A percentile compares a stretch with the other conserved stretches of the same genome.
Conservation (phyloP, 257 asterid species). For the Plectranthus barbatus region DNA sequence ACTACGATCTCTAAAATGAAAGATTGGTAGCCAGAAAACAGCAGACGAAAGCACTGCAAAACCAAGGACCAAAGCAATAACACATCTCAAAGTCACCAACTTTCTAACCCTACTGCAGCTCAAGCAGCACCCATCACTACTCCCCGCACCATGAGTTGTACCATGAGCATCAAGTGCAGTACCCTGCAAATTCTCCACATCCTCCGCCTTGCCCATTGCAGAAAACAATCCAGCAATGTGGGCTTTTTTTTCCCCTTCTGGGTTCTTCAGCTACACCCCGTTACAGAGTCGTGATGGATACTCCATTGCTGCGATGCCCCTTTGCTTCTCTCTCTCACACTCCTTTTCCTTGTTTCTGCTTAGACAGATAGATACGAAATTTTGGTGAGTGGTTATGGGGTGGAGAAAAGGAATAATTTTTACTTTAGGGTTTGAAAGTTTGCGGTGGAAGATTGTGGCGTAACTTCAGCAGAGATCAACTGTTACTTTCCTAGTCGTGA, state of each 20-base stretch:
- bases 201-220: constrained; percentile 82
- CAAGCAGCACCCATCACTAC: constrained; percentile 29
- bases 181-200: constrained; percentile 39
- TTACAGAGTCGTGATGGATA: constrained; percentile 29
- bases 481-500: constrained; percentile 22
- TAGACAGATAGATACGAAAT: constrained; percentile 11
- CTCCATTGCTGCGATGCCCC: constrained; percentile 16
- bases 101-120: constrained; percentile 34
- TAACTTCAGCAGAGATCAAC: constrained; percentile 47
- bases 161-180: constrained; percentile 42
- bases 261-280: constrained; percentile 37
- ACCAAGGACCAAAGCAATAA: constrained; percentile 51
- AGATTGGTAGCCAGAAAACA: constrained; percentile 67
- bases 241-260: constrained; percentile 19
- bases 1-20: constrained; percentile 39
- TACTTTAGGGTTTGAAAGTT: constrained; percentile 36
- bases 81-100: constrained; percentile 54
- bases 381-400: constrained; percentile 41
- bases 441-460: constrained; percentile 33
- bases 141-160: constrained; percentile 28
- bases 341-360: neutral
- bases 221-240: constrained; percentile 40
- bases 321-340: neutral
- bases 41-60: constrained; percentile 63
- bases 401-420: constrained; percentile 23